Base-by-base conservation (phyloP, 345 rosid species). In the Trapa incisa region DNA sequence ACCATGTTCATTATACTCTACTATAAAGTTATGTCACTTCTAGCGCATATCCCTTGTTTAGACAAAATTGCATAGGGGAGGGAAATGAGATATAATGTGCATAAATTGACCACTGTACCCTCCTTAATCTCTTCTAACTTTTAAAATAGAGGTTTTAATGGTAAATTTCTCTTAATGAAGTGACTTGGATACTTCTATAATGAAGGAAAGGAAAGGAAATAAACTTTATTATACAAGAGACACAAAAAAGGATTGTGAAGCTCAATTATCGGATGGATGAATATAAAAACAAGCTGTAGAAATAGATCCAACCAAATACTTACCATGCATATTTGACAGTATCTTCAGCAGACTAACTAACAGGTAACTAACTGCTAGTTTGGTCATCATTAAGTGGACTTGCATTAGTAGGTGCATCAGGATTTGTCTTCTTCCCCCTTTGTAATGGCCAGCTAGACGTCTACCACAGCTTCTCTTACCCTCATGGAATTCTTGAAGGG, bases 381-480 rank as follows among this genome's bases (percentile, higher is more conserved):
- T 86, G 97, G 66, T 89, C 96, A 75, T 86, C 89, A 54, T 80
- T 82, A 45, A 70, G 74, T 62, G 96, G 73, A 74, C 70, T 89
- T 78, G 83, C 84, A 42, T 73, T 85, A 48, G 75, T 65, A 47
- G 71, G 80, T 72, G 91, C 61, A 35, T 85, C 98, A 0, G 93
- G 98, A 79, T 89, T 89, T 32, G 96, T 89, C 72, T 95, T 95
- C 81, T 96, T 91, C 74, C 99, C 71, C 99, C 83, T 72, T 89
- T 91, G 76, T 95, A 91, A 75, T 95, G 99, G 29, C 99, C 98
- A 78, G 99, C 99, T 81, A 95, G 79, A 70, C 99, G 98, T 72
- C 98, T 85, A 42, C 99, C 92, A 69, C 99, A 95, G 70, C 99
- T 95, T 83, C 99, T 84, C 86, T 91, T 95, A 10, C 99, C 99